phyloP scores from a whole-genome alignment of 192 early-diverging fungal species.

The Coemansia sp. region DNA sequence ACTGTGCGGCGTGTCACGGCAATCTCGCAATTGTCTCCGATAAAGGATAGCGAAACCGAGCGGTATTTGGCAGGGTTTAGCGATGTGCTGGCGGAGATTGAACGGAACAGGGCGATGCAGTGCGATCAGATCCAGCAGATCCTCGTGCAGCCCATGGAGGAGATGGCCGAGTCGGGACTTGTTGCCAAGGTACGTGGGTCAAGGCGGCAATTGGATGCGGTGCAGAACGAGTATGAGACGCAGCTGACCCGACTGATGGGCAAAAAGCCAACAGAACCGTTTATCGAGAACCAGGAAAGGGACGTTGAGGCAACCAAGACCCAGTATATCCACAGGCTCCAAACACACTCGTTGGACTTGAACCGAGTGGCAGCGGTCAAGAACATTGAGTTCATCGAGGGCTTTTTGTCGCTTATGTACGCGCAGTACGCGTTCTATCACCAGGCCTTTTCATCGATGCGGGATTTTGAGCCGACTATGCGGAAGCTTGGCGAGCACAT shows the following conservation, averaged over 20 bases:
- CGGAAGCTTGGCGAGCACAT: constrained; percentile 59
- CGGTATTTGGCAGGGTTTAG: constrained; percentile 20
- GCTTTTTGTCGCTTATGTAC: constrained; percentile 70
- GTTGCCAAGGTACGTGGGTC: constrained; percentile 12
- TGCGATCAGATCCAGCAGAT: constrained; percentile 66
- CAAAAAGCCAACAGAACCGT: constrained; percentile 25
- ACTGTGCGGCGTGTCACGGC: constrained; percentile 17
- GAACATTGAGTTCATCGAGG: constrained; percentile 66
- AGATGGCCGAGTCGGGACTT: constrained; percentile 61
- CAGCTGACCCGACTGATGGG: constrained; percentile 37
- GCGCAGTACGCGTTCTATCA: constrained; percentile 82
- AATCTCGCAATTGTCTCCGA: constrained; percentile 26
- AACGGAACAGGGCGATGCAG: constrained; percentile 46
- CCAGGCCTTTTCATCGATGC: constrained; percentile 76
- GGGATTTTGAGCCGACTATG: constrained; percentile 82
- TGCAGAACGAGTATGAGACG: constrained; percentile 49
- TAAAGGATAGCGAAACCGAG: constrained; percentile 21
- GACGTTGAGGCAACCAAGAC: constrained; percentile 64
- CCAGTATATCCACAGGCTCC: constrained; percentile 62
- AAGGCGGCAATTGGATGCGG: constrained; percentile 17
- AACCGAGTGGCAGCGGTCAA: constrained; percentile 74
- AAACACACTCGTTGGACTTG: constrained; percentile 67
- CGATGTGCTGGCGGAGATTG: constrained; percentile 36
- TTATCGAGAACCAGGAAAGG: constrained; percentile 37
- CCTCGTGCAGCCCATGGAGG: constrained; percentile 69